phyloP scores from a whole-genome alignment of 768 basidiomycete genomes.

The Trametes elegans region DNA sequence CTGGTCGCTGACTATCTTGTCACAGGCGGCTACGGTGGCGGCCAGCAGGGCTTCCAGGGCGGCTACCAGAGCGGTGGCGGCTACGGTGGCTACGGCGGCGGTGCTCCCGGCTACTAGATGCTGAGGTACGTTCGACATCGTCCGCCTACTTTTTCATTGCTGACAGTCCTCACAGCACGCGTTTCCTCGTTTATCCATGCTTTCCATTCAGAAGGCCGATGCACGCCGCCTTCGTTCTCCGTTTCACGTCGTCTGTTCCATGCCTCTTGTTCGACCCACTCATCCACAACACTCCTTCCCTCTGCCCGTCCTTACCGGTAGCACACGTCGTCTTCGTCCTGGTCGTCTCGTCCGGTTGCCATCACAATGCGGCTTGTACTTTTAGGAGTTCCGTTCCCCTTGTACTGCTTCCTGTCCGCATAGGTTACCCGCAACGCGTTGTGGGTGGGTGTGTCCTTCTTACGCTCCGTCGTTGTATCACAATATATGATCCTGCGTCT shows the following conservation, averaged over 20 bases:
- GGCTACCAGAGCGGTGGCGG: conserved; percentile 29
- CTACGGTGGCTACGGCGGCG: conserved; percentile 31
- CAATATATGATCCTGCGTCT: conserved; percentile 14
- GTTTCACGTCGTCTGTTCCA: conserved; percentile 8
- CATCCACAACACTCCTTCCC: conserved; percentile 38
- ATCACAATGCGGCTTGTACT: conserved; percentile 46
- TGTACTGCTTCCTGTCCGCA: conserved; percentile 23
- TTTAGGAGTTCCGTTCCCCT: conserved; percentile 32
- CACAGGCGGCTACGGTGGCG: conserved; percentile 21
- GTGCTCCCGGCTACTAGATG: conserved; percentile 24
- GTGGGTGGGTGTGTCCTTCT: conserved; percentile 32
- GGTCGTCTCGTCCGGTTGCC: conserved; percentile 37
- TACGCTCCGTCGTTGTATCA: conserved; percentile 27
- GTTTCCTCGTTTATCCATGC: background rate
- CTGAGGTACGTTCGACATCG: background rate
- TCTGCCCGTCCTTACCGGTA: conserved; percentile 37
- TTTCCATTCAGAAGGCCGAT: background rate
- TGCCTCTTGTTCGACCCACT: conserved; percentile 31
- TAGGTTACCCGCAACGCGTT: conserved; percentile 23
- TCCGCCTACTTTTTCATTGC: background rate
- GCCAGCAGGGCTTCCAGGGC: conserved; percentile 26
- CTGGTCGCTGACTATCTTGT: background rate
- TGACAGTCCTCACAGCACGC: background rate
- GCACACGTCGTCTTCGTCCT: conserved; percentile 41
- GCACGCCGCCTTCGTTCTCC: conserved; percentile 6